These are phyloP conservation scores for Scheffersomyces cryptocercus DNA, from an alignment of 1,139 yeast genomes.

Conservation along the genomic window DNA sequence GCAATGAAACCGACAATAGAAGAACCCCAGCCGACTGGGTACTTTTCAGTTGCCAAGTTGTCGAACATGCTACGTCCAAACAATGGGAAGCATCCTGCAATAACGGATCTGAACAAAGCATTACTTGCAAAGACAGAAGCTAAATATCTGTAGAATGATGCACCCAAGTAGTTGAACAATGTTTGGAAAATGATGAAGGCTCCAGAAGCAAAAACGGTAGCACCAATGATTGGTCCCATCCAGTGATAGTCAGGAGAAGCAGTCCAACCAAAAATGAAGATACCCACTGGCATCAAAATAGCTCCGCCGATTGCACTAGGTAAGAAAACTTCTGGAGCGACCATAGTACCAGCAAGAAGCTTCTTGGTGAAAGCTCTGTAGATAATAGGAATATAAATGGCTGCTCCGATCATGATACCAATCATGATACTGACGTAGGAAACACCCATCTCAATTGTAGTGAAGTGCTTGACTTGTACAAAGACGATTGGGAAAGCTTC, in stretches of 20 bases:
- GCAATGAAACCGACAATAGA: conserved; percentile 46
- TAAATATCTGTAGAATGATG: conserved; percentile 12
- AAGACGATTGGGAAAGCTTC: conserved; percentile 17
- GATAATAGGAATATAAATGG: conserved; percentile 9
- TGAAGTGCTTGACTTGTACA: conserved; percentile 9
- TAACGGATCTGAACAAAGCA: conserved; percentile 11
- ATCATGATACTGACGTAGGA: conserved; percentile 10
- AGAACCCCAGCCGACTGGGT: conserved; percentile 15
- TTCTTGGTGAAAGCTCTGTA: conserved; percentile 9
- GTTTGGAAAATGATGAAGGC: conserved; percentile 13
- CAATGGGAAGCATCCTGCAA: conserved; percentile 16
- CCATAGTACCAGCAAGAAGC: conserved; percentile 5
- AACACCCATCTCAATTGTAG: conserved; percentile 13
- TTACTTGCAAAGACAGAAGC: conserved; percentile 17
- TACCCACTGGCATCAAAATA: conserved; percentile 14
- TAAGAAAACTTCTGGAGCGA: conserved; percentile 11
- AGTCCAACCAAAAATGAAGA: conserved; percentile 14
- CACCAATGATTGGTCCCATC: conserved; percentile 15
- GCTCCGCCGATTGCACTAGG: conserved; percentile 13
- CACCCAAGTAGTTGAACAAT: conserved; percentile 22
- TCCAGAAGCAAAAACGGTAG: conserved; percentile 12
- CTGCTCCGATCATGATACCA: conserved; percentile 11
- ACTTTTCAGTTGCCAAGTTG: conserved; percentile 8
- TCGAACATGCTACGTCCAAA: conserved; percentile 11
- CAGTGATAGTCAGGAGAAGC: conserved; percentile 13